phyloP scores from a whole-genome alignment of 2,329 filamentous ascomycete species.

The Catunica adiposa region DNA sequence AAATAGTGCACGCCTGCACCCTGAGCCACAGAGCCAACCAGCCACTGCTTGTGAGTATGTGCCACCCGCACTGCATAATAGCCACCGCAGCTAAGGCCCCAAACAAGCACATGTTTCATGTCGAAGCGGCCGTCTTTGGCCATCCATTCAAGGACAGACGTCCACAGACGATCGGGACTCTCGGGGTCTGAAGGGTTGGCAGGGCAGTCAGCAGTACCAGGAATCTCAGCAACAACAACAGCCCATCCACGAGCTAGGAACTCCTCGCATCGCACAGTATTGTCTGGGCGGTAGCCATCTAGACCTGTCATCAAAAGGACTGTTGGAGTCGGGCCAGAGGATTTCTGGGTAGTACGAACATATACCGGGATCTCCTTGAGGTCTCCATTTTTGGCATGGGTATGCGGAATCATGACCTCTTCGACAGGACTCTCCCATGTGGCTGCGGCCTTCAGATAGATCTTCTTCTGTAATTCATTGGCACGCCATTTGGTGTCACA shows the following conservation, averaged over 20 bases:
- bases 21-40: conserved; percentile 42
- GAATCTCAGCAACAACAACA: conserved; percentile 40
- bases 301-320: conserved; percentile 45
- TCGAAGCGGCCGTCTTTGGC: conserved; percentile 33
- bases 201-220: conserved; percentile 40
- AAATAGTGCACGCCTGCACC: conserved; percentile 40
- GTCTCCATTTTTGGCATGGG: conserved; percentile 32
- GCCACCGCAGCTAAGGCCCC: conserved; percentile 49
- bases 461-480: conserved; percentile 48
- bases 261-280: conserved; percentile 43
- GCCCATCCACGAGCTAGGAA: conserved; percentile 48
- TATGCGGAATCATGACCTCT: conserved; percentile 47
- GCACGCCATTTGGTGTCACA: conserved; percentile 39
- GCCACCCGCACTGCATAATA: conserved; percentile 54
- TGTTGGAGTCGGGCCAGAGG: conserved; percentile 24
- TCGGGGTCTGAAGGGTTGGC: conserved; percentile 43
- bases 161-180: conserved; percentile 44
- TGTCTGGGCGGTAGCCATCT: conserved; percentile 47
- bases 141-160: conserved; percentile 45
- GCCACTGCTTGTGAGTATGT: conserved; percentile 41
- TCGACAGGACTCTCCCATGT: conserved; percentile 40
- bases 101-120: conserved; percentile 38
- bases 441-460: conserved; percentile 40
- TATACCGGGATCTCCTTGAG: conserved; percentile 44
- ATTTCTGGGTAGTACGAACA: conserved; percentile 39